Evolutionary conservation across 352 stramenopile genomes (phyloP).

Genomic region (Globisporangium parvum): DNA sequence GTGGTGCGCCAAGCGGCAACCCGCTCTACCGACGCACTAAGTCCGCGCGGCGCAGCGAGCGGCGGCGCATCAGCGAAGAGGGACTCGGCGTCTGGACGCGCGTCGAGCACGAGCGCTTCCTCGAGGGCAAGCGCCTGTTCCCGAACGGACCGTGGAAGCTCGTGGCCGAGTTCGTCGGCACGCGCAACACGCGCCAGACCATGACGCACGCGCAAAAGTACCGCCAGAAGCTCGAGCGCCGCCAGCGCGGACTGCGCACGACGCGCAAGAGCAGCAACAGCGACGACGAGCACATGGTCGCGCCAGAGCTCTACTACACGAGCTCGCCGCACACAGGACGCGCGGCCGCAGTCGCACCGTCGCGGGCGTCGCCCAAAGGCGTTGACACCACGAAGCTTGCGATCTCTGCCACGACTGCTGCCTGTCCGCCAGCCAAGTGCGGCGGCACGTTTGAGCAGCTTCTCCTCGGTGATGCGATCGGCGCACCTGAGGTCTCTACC

Average conservation of each 20-base stretch:
- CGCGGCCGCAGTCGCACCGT: neutral
- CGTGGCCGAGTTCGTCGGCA: slow-evolving; percentile 36
- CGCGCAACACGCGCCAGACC: slow-evolving; percentile 90
- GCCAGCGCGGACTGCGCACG: slow-evolving; percentile 20
- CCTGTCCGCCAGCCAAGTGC: neutral
- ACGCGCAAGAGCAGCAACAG: slow-evolving; percentile 7
- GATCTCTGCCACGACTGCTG: neutral
- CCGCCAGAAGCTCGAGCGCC: slow-evolving; percentile 58
- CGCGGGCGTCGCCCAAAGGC: neutral
- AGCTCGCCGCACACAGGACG: neutral
- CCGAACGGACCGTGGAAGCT: slow-evolving; percentile 50
- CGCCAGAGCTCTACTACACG: slow-evolving; percentile 6
- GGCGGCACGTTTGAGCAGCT: slow-evolving; percentile 13
- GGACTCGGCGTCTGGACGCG: slow-evolving; percentile 35
- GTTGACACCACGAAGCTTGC: slow-evolving; percentile 1
- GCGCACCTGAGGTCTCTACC: neutral
- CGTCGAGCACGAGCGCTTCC: slow-evolving; percentile 36
- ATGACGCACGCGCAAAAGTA: slow-evolving; percentile 86
- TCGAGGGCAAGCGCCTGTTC: slow-evolving; percentile 35
- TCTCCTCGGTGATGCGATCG: slow-evolving; percentile 5
- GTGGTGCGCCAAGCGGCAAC: neutral
- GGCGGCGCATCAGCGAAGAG: slow-evolving; percentile 25
- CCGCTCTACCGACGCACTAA: slow-evolving; percentile 8
- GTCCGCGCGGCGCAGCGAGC: slow-evolving; percentile 12
- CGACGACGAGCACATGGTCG: slow-evolving; percentile 7